Conservation (phyloP, 306 rosid genomes). For the Urtica urens region DNA sequence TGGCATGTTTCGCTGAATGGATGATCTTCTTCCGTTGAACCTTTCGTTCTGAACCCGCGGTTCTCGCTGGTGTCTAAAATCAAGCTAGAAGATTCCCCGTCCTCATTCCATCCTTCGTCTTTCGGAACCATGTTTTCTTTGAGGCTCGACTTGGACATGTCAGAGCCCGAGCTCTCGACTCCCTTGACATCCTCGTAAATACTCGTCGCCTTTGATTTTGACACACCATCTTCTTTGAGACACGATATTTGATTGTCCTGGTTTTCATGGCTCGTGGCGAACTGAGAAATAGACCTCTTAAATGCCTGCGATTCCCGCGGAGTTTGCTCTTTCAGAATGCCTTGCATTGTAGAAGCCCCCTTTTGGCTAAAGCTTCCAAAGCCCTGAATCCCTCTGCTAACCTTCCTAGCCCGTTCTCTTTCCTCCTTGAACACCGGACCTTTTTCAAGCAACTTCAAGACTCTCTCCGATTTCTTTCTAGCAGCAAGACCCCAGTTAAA, state of each 20-base stretch:
- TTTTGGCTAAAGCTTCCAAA: constrained; percentile 68
- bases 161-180: constrained; percentile 13
- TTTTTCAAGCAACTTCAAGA: constrained; percentile 49
- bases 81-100: constrained; percentile 29
- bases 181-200: constrained; percentile 1
- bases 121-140: constrained; percentile 54
- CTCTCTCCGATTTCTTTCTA: constrained; percentile 63
- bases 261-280: constrained; percentile 24
- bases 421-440: constrained; percentile 65
- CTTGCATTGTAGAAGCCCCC: constrained; percentile 30
- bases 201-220: constrained; percentile 10
- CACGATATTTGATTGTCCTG: constrained; percentile 23
- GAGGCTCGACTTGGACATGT: constrained; percentile 25
- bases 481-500: constrained; percentile 92
- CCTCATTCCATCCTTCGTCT: constrained; percentile 40
- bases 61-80: constrained; percentile 28
- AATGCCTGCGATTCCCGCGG: constrained; percentile 22
- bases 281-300: constrained; percentile 35
- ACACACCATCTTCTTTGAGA: constrained; percentile 11
- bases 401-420: constrained; percentile 57
- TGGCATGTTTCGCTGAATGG: constrained; percentile 46
- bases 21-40: constrained; percentile 37
- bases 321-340: constrained; percentile 30
- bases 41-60: constrained; percentile 17
- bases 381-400: constrained; percentile 82